Conservation (phyloP, 2,329 filamentous ascomycete species). For the Penicillium freii region DNA sequence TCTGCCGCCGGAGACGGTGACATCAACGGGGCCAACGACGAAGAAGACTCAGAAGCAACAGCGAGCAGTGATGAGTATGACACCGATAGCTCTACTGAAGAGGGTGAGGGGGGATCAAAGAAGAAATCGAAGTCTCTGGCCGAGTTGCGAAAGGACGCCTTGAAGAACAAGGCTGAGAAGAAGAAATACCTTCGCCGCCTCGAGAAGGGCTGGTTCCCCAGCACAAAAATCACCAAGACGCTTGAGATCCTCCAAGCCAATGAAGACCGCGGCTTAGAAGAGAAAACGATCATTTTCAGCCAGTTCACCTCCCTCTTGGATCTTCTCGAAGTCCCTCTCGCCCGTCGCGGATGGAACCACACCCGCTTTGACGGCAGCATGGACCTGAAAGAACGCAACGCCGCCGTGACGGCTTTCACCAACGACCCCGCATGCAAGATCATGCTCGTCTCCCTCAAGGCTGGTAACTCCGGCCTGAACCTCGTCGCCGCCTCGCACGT, state of each 20-base stretch:
- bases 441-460: conserved; percentile 76
- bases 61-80: conserved; percentile 23
- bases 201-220: conserved; percentile 67
- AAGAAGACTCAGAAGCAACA: conserved; percentile 35
- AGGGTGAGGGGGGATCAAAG: conserved; percentile 27
- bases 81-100: conserved; percentile 35
- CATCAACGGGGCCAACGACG: conserved; percentile 34
- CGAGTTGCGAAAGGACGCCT: conserved; percentile 65
- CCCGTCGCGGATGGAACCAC: conserved; percentile 57
- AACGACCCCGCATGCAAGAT: conserved; percentile 60
- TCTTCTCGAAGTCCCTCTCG: conserved; percentile 70
- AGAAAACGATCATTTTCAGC: conserved; percentile 80
- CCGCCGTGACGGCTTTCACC: conserved; percentile 66
- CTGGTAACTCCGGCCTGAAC: conserved; percentile 83
- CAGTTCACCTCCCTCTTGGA: conserved; percentile 79
- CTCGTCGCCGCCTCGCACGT: conserved; percentile 79
- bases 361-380: conserved; percentile 76
- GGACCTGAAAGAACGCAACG: conserved; percentile 63
- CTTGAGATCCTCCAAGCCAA: conserved; percentile 61
- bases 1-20: conserved; percentile 34
- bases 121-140: conserved; percentile 58
- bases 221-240: conserved; percentile 70
- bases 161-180: conserved; percentile 63
- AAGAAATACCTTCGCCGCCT: conserved; percentile 68
- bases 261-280: conserved; percentile 50